Conservation (phyloP, 116 monocot species). For the Iris pallida region DNA sequence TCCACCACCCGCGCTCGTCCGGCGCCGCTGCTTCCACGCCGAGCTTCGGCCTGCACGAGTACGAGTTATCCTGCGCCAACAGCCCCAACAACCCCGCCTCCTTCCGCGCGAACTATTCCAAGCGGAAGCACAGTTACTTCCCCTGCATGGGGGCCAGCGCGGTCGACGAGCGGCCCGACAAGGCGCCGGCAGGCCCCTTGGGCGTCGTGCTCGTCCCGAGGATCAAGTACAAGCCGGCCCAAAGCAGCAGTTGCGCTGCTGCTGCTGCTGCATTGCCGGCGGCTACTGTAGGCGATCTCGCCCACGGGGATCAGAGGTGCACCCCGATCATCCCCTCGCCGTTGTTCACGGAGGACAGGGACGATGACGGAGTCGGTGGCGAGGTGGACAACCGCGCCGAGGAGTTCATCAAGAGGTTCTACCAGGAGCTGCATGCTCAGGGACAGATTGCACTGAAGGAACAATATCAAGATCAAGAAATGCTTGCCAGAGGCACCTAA, state of each 20-base stretch:
- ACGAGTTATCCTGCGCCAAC: slow-evolving; percentile 54
- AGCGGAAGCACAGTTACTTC: slow-evolving; percentile 30
- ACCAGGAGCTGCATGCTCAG: slow-evolving; percentile 55
- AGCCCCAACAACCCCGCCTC: slow-evolving; percentile 31
- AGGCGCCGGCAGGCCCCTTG: not conserved
- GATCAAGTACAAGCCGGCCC: slow-evolving; percentile 21
- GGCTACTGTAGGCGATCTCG: too few relatives aligned
- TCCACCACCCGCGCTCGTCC: slow-evolving; percentile 17
- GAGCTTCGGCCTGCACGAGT: slow-evolving; percentile 22
- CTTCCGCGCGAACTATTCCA: slow-evolving; percentile 2
- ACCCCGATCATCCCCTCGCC: slow-evolving; percentile 12
- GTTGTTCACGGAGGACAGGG: slow-evolving; percentile 1
- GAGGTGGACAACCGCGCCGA: slow-evolving; percentile 55
- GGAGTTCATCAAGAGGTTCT: slow-evolving; percentile 67
- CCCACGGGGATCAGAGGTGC: too few relatives aligned
- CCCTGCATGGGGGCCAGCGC: slow-evolving; percentile 28
- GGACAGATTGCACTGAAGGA: slow-evolving; percentile 1
- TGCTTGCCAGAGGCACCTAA: slow-evolving; percentile 7
- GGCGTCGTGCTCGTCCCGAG: slow-evolving; percentile 6
- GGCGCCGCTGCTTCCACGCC: not conserved
- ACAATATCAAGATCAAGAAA: slow-evolving; percentile 2
- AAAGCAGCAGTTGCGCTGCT: not conserved
- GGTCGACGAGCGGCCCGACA: slow-evolving; percentile 3
- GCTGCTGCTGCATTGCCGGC: too few relatives aligned
- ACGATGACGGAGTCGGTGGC: not conserved